Evolutionary conservation across 257 asterid genomes (phyloP), one percentile per base, ranked within the genome.

Genomic region (Knoxia roxburghii): DNA sequence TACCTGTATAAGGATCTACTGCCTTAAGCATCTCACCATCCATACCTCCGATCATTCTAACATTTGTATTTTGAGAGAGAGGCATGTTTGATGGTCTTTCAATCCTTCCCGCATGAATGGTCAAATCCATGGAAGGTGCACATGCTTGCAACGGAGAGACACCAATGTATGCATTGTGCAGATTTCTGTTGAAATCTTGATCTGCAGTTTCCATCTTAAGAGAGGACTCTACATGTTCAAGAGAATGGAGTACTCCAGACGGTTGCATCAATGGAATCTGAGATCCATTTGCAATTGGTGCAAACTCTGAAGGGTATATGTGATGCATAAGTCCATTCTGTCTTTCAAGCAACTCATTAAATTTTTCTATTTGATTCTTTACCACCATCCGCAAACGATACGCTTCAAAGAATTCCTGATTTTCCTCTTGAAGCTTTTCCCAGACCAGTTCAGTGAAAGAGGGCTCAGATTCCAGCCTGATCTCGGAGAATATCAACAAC

Each of bases 381-480:
- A 93, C 87, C 37, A 81, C 51, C 85, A 90, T 72, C 77, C 96
- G 80, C 78, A 85, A 74, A 74, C 81, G 86, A 82, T 93, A 93
- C 55, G 92, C 97, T 74, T 80, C 75, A 74, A 93, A 93, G 76
- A 93, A 93, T 6, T 84, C 95, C 75, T 52, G 85, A 69, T 93
- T 93, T 85, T 93, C 90, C 58, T 89, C 82, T 82, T 88, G 95
- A 63, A 93, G 99, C 81, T 86, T 88, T 77, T 88, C 95, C 99
- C 99, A 93, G 77, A 93, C 99, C 50, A 93, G 91, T 78, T 90
- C 97, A 11, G 99, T 93, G 82, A 90, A 93, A 61, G 87, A 90
- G 49, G 97, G 97, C 84, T 93, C 99, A 41, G n/a, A 93, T 88
- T 77, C 88, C 88, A 35, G 98, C 98, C 72, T 90, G 90, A 64